These are phyloP conservation scores for Aspergillus sclerotialis DNA, from an alignment of 2,329 filamentous ascomycete species.

Conservation along the genomic window DNA sequence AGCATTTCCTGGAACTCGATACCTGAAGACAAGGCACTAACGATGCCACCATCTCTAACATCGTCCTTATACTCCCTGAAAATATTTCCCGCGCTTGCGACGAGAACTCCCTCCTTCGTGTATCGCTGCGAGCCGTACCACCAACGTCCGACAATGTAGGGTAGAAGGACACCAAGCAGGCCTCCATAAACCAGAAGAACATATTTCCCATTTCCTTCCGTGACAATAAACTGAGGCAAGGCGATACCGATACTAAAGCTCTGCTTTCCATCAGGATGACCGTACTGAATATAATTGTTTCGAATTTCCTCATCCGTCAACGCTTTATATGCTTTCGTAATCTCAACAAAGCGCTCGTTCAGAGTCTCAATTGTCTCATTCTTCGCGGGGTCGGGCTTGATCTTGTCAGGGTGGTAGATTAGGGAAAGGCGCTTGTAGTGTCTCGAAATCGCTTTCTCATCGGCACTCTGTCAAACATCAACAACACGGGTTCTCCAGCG, in stretches of 20 bases:
- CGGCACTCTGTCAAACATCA: slow-evolving; percentile 53
- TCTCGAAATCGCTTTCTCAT: slow-evolving; percentile 85
- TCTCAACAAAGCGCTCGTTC: slow-evolving; percentile 84
- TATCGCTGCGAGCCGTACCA: slow-evolving; percentile 95
- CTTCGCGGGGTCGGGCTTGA: slow-evolving; percentile 70
- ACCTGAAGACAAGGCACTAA: slow-evolving; percentile 74
- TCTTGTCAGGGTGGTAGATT: slow-evolving; percentile 89
- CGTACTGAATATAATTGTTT: slow-evolving; percentile 93
- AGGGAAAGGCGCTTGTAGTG: slow-evolving; percentile 83
- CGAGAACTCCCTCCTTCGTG: slow-evolving; percentile 87
- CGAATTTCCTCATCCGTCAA: slow-evolving; percentile 95
- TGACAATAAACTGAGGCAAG: slow-evolving; percentile 84
- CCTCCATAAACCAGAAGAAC: slow-evolving; percentile 83
- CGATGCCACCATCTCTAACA: slow-evolving; percentile 70
- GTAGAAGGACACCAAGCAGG: slow-evolving; percentile 80
- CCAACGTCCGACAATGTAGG: slow-evolving; percentile 92
- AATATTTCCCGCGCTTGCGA: slow-evolving; percentile 88
- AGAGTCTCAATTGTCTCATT: slow-evolving; percentile 82
- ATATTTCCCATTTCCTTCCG: slow-evolving; percentile 92
- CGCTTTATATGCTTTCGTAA: slow-evolving; percentile 96
- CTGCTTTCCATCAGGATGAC: slow-evolving; percentile 96
- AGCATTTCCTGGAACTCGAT: slow-evolving; percentile 76
- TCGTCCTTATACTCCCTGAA: slow-evolving; percentile 89
- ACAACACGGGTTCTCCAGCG: neutral
- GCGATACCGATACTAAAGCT: slow-evolving; percentile 97